phyloP scores from a whole-genome alignment of 257 asterid genomes.

The Nicotiana tabacum region DNA sequence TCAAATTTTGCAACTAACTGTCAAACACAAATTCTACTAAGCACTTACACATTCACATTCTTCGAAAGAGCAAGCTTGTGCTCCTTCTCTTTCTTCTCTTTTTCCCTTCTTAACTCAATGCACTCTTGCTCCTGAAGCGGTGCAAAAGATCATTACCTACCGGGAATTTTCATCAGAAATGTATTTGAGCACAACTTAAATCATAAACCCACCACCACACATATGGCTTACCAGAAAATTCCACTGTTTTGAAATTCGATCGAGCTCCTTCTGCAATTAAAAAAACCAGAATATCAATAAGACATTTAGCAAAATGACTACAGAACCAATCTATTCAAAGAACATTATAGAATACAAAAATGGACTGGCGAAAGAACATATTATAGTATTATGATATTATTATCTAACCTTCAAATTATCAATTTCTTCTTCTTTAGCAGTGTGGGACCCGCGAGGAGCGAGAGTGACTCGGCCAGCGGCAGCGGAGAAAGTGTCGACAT shows the following conservation, averaged over 20 bases:
- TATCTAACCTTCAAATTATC: slow-evolving; percentile 48
- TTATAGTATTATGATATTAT: background rate
- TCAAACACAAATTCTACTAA: slow-evolving; percentile 7
- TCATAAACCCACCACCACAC: background rate
- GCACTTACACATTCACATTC: slow-evolving; percentile 45
- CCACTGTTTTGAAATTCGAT: slow-evolving; percentile 54
- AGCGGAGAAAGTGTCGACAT: background rate
- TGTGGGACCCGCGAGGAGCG: slow-evolving; percentile 21
- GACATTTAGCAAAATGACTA: background rate
- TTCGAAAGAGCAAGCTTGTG: slow-evolving; percentile 29
- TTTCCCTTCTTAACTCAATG: slow-evolving; percentile 44
- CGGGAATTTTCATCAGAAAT: slow-evolving; percentile 6
- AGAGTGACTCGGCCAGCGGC: background rate
- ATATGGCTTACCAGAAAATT: slow-evolving; percentile 40
- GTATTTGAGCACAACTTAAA: slow-evolving; percentile 10
- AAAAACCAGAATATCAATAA: background rate
- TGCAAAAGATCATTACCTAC: slow-evolving; percentile 20
- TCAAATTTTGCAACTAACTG: background rate
- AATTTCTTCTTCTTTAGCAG: slow-evolving; percentile 41
- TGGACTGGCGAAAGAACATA: background rate
- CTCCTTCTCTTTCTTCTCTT: slow-evolving; percentile 50
- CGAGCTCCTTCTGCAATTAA: slow-evolving; percentile 64
- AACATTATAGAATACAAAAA: background rate
- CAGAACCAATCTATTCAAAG: background rate
- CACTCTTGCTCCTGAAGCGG: slow-evolving; percentile 70